Conservation (phyloP, 352 stramenopile species). For the Pythium folliculosum region DNA sequence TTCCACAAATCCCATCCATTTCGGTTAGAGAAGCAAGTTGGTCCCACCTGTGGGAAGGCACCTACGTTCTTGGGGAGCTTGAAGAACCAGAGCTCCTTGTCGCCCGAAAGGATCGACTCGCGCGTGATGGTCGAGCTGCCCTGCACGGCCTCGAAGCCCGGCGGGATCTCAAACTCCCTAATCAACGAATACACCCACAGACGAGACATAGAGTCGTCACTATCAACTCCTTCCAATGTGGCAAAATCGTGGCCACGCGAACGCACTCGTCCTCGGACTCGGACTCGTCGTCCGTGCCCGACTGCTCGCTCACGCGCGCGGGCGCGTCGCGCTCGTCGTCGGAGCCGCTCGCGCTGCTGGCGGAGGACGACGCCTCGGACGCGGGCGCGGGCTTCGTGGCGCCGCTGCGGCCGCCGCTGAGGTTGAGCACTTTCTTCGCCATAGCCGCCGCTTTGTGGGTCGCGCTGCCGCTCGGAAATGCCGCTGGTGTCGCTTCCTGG, state of each 20-base stretch:
- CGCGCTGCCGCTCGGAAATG: neutral
- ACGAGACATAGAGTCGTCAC: neutral
- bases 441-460: slow-evolving; percentile 28
- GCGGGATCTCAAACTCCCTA: slow-evolving; percentile 82
- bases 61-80: slow-evolving; percentile 81
- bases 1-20: neutral
- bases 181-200: slow-evolving; percentile 1
- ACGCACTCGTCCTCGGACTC: slow-evolving; percentile 29
- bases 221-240: neutral
- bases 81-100: slow-evolving; percentile 88
- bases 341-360: slow-evolving; percentile 19
- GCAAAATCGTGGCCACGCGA: neutral
- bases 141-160: slow-evolving; percentile 65
- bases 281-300: slow-evolving; percentile 21
- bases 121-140: slow-evolving; percentile 60
- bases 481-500: slow-evolving; percentile 25
- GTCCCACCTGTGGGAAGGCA: slow-evolving; percentile 1
- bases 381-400: slow-evolving; percentile 24
- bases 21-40: neutral
- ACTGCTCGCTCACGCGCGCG: slow-evolving; percentile 13
- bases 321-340: slow-evolving; percentile 17
- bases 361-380: slow-evolving; percentile 36
- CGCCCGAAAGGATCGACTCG: slow-evolving; percentile 59
- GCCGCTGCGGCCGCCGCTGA: slow-evolving; percentile 42
- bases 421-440: slow-evolving; percentile 65